Evolutionary conservation across 768 basidiomycete species (phyloP), one percentile per base, ranked within the genome.

Genomic region (Podaxis pistillaris): DNA sequence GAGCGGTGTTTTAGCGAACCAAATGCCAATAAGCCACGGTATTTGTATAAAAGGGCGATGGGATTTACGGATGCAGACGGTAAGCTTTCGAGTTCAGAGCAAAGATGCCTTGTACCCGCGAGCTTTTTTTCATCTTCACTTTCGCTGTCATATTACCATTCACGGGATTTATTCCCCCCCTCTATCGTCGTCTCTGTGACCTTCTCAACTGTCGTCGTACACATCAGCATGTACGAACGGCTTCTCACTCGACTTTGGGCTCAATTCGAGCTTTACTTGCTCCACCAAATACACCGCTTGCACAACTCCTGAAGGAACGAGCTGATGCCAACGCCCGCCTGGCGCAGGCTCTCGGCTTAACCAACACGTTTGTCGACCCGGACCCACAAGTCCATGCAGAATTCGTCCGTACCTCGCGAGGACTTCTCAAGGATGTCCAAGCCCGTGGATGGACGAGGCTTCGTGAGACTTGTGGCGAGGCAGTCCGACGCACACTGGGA

Each of bases 341-440:
- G 0, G 61, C 73, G 26, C 68, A 64, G 3, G 75, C 77, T 0
- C 74, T 81, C 19, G 58, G 64, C 3, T 62, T 81, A 2, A 76
- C 81, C 0, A 87, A 81, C 52, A 83, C 86, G 0, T 87, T 87
- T 44, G 85, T 87, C 28, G 81, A 77, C 46, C 38, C 57, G 0
- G 74, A 81, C 3, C 12, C 63, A 0, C 59, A 28, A 7, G 63
- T 79, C 3, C 81, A 86, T 63, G 67, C 62, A 30, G 55, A 38
- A 1, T 83, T 81, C 61, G 68, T 74, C 36, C 52, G 63, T 1
- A 66, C 64, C 6, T 76, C 78, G 1, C 67, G 52, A 0, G 60
- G 44, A 0, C 70, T 80, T 1, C 67, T 83, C 5, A 72, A 62
- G 17, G 26, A 57, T 4, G 67, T 68, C 6, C 67, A 71, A 26